Percentiles rank a stretch among this genome's conserved stretches.
Conservation (phyloP, 1,284 basidiomycete genomes). For the Microbotryum scabiosae region DNA sequence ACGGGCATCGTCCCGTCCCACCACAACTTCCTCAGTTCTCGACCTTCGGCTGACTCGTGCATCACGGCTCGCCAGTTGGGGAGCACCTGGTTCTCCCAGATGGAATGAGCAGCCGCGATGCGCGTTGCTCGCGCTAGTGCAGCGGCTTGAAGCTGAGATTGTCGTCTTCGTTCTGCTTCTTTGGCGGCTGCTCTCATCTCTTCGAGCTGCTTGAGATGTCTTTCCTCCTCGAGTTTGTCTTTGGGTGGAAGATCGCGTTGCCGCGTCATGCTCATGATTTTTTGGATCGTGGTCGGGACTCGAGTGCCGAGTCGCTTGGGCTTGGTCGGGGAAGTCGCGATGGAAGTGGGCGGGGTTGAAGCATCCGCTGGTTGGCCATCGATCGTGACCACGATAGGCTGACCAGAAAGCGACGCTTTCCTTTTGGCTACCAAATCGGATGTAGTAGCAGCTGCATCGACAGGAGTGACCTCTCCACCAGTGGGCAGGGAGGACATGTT, state of each 20-base stretch:
- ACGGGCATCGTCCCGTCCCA: slow-evolving; percentile 78
- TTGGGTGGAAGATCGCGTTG: slow-evolving; percentile 36
- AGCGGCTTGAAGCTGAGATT: slow-evolving; percentile 1
- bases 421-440: too few relatives aligned
- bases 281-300: slow-evolving; percentile 28
- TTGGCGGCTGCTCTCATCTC: slow-evolving; percentile 31
- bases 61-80: slow-evolving; percentile 71
- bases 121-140: slow-evolving; percentile 3
- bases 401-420: too few relatives aligned
- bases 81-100: slow-evolving; percentile 71
- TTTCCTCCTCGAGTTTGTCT: slow-evolving; percentile 31
- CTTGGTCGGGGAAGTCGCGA: too few relatives aligned
- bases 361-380: too few relatives aligned
- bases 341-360: too few relatives aligned
- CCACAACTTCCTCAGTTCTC: slow-evolving; percentile 64
- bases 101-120: slow-evolving; percentile 56
- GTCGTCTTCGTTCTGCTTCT: slow-evolving; percentile 23
- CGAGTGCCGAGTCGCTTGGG: not conserved
- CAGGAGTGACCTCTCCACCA: too few relatives aligned
- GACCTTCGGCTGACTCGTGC: slow-evolving; percentile 48
- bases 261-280: slow-evolving; percentile 33
- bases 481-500: too few relatives aligned
- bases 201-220: slow-evolving; percentile 31
- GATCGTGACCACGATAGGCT: too few relatives aligned
- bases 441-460: too few relatives aligned